A percentile compares a stretch with the other conserved stretches of the same genome.
These are phyloP conservation scores for Malassezia arunalokei DNA, from an alignment of 1,284 basidiomycete species.

Conservation along the genomic window DNA sequence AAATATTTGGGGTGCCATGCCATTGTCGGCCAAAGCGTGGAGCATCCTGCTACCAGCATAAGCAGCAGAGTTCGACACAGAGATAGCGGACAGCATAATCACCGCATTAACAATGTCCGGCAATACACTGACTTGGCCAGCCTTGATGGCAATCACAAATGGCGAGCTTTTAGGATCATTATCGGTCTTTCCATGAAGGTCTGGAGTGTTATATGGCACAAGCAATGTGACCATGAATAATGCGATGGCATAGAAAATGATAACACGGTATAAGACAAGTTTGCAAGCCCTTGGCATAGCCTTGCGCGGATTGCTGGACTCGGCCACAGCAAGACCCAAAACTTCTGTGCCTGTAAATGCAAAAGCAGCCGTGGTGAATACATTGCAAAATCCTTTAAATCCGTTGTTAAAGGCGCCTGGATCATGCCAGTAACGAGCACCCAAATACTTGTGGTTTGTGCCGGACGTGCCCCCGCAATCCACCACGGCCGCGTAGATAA, in stretches of 20 bases:
- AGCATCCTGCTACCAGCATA: constrained; percentile 47
- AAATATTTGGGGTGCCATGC: constrained; percentile 48
- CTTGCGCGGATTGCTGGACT: constrained; percentile 49
- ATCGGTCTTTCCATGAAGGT: constrained; percentile 12
- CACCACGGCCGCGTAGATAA: constrained; percentile 52
- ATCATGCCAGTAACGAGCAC: constrained; percentile 31
- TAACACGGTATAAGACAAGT: constrained; percentile 47
- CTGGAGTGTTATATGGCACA: constrained; percentile 25
- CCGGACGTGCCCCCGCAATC: constrained; percentile 31
- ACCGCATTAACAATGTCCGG: constrained; percentile 50
- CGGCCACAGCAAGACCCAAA: constrained; percentile 67
- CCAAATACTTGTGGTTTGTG: constrained; percentile 22
- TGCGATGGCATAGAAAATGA: constrained; percentile 48
- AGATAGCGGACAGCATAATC: constrained; percentile 47
- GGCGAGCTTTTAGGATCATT: constrained; percentile 49
- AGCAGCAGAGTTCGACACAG: constrained; percentile 47
- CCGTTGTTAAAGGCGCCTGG: constrained; percentile 47
- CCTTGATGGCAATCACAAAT: constrained; percentile 50
- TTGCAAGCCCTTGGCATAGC: constrained; percentile 35
- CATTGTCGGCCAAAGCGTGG: constrained; percentile 41
- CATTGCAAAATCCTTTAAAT: constrained; percentile 46
- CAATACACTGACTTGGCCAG: constrained; percentile 48
- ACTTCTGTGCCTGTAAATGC: constrained; percentile 71
- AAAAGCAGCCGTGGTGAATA: constrained; percentile 57
- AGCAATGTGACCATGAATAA: constrained; percentile 45